phyloP scores from a whole-genome alignment of 345 rosid species.

The Leavenworthia alabamica region DNA sequence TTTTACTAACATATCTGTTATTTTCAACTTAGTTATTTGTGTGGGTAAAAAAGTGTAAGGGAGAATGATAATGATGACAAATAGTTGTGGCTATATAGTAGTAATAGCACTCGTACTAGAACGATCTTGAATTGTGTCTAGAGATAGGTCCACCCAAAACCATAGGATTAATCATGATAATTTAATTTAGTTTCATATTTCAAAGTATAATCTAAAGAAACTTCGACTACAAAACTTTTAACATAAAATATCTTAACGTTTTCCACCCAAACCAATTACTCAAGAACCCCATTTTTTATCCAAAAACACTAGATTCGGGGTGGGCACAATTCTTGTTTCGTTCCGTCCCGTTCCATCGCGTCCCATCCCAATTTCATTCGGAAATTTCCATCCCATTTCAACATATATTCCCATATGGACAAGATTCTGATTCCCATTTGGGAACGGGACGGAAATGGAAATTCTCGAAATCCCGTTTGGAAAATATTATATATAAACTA shows the following conservation, averaged over 20 bases:
- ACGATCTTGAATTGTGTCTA: conserved; percentile 15
- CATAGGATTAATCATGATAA: conserved; percentile 21
- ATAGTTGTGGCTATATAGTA: conserved; percentile 1
- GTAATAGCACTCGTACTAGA: not conserved
- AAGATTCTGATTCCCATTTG: too few species aligned
- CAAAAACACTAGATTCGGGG: not conserved
- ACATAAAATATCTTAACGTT: not conserved
- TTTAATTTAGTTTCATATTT: not conserved
- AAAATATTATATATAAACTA: too few species aligned
- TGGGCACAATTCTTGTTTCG: too few species aligned
- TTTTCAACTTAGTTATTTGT: not conserved
- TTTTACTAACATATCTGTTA: not conserved
- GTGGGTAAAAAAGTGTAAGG: not conserved
- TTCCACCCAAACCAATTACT: not conserved
- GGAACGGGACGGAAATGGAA: too few species aligned
- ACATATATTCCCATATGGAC: too few species aligned
- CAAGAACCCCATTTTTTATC: not conserved
- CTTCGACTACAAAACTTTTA: not conserved
- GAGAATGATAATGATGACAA: conserved; percentile 22
- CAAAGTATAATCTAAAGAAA: not conserved
- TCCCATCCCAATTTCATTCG: too few species aligned
- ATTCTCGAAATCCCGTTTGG: too few species aligned
- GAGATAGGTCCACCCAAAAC: conserved; percentile 20
- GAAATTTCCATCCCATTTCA: too few species aligned
- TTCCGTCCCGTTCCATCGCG: too few species aligned